Conservation (phyloP, 1,284 basidiomycete genomes). For the Apiotrichum sp. region DNA sequence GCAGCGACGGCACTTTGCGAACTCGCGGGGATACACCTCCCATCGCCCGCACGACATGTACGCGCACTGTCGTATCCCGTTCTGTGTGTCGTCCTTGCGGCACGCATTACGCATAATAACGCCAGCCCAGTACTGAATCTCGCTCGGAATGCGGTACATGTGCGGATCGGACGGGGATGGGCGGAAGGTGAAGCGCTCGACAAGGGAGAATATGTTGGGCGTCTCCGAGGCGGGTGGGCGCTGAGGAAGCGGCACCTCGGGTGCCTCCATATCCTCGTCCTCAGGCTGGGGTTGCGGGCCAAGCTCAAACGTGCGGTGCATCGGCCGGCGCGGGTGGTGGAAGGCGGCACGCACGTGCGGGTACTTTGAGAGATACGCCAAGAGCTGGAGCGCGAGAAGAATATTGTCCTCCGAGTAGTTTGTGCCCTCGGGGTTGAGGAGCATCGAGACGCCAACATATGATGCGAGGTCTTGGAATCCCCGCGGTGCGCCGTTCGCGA, state of each 20-base stretch:
- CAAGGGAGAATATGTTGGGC: constrained; percentile 90
- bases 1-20: constrained; percentile 94
- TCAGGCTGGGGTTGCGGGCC: too few relatives aligned
- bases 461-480: constrained; percentile 45
- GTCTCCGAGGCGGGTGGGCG: constrained; percentile 44
- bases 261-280: constrained; percentile 21
- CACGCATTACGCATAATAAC: constrained; percentile 99
- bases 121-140: constrained; percentile 98
- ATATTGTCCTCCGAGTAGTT: constrained; percentile 90
- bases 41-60: constrained; percentile 96
- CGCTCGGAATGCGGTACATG: constrained; percentile 68
- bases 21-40: constrained; percentile 89
- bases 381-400: constrained; percentile 78
- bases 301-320: constrained; percentile 46
- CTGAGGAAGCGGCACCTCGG: constrained; percentile 35
- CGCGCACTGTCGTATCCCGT: constrained; percentile 94
- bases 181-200: constrained; percentile 92
- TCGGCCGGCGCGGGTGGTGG: constrained; percentile 65
- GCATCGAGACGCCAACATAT: constrained; percentile 38
- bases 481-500: constrained; percentile 45
- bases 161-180: constrained; percentile 73
- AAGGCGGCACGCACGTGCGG: constrained; percentile 96
- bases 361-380: constrained; percentile 96
- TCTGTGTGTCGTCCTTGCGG: constrained; percentile 86
- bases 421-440: constrained; percentile 47